Evolutionary conservation across 108 stramenopile genomes (phyloP).

Genomic region (Tribonema minus): DNA sequence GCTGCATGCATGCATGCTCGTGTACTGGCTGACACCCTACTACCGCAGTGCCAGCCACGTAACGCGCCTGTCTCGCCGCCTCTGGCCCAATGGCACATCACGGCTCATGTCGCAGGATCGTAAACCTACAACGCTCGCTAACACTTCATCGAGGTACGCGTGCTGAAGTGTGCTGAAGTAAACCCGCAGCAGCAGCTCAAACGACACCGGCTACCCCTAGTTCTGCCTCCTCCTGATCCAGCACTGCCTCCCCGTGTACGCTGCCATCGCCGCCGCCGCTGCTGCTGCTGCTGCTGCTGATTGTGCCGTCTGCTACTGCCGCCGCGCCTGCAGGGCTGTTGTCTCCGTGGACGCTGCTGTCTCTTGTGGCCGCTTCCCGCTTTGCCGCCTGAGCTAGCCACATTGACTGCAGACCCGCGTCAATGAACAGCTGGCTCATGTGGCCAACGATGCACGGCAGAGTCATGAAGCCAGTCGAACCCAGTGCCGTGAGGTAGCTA

Average conservation of each 20-base stretch:
- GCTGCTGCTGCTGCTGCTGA: neutral
- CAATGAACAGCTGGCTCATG: conserved; percentile 40
- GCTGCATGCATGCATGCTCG: too few relatives aligned
- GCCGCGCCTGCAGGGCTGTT: too few relatives aligned
- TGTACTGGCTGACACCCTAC: too few relatives aligned
- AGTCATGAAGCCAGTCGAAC: conserved; percentile 29
- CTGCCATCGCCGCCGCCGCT: neutral
- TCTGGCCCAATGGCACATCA: too few relatives aligned
- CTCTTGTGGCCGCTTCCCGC: neutral
- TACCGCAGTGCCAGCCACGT: too few relatives aligned
- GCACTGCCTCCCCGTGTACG: neutral
- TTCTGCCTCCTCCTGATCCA: neutral
- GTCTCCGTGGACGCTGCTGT: neutral
- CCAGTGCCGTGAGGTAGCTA: neutral
- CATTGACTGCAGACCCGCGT: conserved; percentile 1
- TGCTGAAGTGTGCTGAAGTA: too few relatives aligned
- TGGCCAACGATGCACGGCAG: conserved; percentile 37
- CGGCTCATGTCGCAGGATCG: too few relatives aligned
- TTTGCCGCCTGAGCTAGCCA: too few relatives aligned
- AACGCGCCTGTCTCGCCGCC: too few relatives aligned
- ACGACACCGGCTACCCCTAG: neutral
- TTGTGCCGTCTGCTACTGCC: neutral
- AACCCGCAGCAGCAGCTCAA: too few relatives aligned
- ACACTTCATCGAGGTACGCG: too few relatives aligned
- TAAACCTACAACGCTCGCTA: too few relatives aligned